phyloP scores from a whole-genome alignment of 768 basidiomycete species.

The Tricholoma saponaceum region DNA sequence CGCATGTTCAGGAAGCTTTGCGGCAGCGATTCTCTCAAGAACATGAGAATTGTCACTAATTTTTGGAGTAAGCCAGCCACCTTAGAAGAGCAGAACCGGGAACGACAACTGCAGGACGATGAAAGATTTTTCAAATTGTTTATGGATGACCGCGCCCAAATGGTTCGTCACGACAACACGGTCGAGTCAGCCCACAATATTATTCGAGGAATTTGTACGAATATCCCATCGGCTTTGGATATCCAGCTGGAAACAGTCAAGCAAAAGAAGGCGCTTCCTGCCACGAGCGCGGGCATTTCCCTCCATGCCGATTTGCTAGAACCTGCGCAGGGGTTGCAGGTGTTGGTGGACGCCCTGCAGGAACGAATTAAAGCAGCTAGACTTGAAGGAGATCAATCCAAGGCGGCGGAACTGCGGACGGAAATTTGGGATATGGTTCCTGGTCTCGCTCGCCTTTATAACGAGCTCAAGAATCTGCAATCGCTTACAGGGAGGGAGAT shows the following conservation, averaged over 20 bases:
- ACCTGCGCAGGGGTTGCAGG: background rate
- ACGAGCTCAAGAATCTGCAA: background rate
- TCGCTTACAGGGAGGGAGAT: background rate
- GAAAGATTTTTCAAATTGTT: conserved; percentile 36
- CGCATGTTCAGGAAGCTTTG: conserved; percentile 40
- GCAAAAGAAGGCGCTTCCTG: conserved; percentile 5
- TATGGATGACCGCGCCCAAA: conserved; percentile 32
- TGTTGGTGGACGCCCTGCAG: background rate
- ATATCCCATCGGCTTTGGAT: conserved; percentile 4
- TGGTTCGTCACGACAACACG: background rate
- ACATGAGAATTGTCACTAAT: conserved; percentile 41
- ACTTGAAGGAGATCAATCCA: background rate
- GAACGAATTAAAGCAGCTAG: background rate
- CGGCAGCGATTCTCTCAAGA: conserved; percentile 35
- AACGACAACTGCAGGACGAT: background rate
- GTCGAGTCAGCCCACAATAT: background rate
- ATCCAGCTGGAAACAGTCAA: conserved; percentile 18
- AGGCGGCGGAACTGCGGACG: background rate
- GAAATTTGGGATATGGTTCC: background rate
- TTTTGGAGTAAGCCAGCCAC: conserved; percentile 35
- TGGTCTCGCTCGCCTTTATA: background rate
- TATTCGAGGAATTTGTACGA: background rate
- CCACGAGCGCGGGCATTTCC: conserved; percentile 9
- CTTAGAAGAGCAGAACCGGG: conserved; percentile 27
- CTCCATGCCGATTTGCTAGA: background rate